Base-by-base conservation (phyloP, 2,329 filamentous ascomycete genomes). In the Cercospora zeina region DNA sequence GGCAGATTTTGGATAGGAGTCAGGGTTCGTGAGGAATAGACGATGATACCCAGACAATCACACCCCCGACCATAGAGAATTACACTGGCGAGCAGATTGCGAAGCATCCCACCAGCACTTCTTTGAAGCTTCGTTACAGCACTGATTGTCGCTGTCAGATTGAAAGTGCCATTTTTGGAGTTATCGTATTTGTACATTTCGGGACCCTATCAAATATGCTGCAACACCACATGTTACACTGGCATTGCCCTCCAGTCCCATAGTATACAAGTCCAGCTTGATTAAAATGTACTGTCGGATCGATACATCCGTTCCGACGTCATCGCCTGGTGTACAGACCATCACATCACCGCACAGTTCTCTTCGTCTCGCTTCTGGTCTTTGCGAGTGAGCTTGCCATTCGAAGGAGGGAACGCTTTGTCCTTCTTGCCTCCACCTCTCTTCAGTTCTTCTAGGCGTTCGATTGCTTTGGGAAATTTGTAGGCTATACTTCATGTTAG, bases 401-500 rank as follows among this genome's bases (percentile, higher is more conserved):
- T 86, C 31, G 57, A 49, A 54, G 59, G 49, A 58, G 58, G 56
- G 49, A 45, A 45, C 39, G 61, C 58, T 59, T 66, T 55, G 42
- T 82, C 59, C 34, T 50, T 49, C 68, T 87, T 89, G 47, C 86
- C 87, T 24, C 91, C 91, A 1, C 88, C 87, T 65, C 87, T 85
- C 78, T 96, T 96, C 59, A 99, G 83, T 69, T 97, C 95, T 74
- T 97, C 93, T 4, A 99, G 84, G 53, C 93, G 86, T 73, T 97
- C 92, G 62, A 93, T 87, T 13, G 95, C 95, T 76, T 97, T 96
- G 49, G 90, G 89, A 73, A 96, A 96, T 72, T 96, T 91, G 79
- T 97, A 93, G 62, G 93, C 93, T 96, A 57, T 9, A 54, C 11
- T 11, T 54, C 9, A 13, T 50, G 51, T 62, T 62, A 68, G 61